Evolutionary conservation across 2,329 filamentous ascomycete genomes (phyloP), one percentile per base, ranked within the genome.

Genomic region (Colletotrichum aenigma): DNA sequence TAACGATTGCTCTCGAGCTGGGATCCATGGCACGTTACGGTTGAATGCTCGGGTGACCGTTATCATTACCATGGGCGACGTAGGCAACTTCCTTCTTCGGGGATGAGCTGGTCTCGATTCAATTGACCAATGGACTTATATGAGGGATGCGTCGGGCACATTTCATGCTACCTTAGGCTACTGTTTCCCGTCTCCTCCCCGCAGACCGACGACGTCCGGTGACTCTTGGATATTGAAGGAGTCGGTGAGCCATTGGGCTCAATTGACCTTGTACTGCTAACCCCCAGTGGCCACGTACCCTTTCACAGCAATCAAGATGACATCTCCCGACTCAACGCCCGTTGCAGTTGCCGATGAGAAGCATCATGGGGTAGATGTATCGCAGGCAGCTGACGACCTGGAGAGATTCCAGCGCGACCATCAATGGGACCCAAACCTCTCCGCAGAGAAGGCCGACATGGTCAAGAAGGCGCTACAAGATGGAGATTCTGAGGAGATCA

Each of bases 391-490:
- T 18, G 48, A 67, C 28, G 78, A 79, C 38, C 79, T 84, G 26
- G 77, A 82, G 43, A 80, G 80, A 73, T 81, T 85, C 26, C 79
- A 80, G 24, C 78, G 81, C 56, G 78, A 81, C 5, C 84, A 85
- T 66, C 80, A 82, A 74, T 84, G 81, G 79, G 83, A 84, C 28
- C 81, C 83, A 3, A 84, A 85, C 55, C 76, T 85, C 7, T 80
- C 84, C 2, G 71, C 78, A 12, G 84, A 82, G 60, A 84, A 83
- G 76, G 75, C 82, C 30, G 81, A 83, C 12, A 80, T 81, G 61
- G 74, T 84, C 52, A 78, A 82, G 67, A 78, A 80, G 34, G 82
- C 81, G 8, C 66, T 85, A 13, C 76, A 80, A 9, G 78, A 82
- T 75, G 82, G 81, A 43, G 81, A 84, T 32, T 58, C 78, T 7